These are phyloP conservation scores for Saccharomyces jurei DNA, from an alignment of 805 yeast species.

Conservation along the genomic window DNA sequence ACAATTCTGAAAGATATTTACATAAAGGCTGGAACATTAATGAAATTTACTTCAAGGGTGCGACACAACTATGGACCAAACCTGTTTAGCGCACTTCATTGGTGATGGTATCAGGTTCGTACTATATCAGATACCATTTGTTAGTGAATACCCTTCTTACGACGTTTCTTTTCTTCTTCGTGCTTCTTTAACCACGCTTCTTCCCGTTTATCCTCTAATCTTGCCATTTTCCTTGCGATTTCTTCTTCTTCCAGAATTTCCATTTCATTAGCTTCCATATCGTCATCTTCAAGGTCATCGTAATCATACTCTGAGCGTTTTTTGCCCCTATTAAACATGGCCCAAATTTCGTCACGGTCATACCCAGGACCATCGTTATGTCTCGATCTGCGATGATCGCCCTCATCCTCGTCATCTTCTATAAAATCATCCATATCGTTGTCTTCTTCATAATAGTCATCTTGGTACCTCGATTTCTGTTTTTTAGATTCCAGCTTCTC, in stretches of 20 bases:
- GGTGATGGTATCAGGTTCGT: background rate
- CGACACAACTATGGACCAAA: no score
- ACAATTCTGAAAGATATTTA: background rate
- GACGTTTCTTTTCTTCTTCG: slow-evolving; percentile 38
- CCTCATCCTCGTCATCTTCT: slow-evolving; percentile 41
- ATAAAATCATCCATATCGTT: slow-evolving; percentile 20
- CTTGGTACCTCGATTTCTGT: slow-evolving; percentile 6
- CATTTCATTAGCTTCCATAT: slow-evolving; percentile 93
- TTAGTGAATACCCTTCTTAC: slow-evolving; percentile 17
- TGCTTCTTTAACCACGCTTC: slow-evolving; percentile 47
- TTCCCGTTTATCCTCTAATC: slow-evolving; percentile 68
- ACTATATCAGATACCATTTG: background rate
- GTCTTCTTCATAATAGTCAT: slow-evolving; percentile 10
- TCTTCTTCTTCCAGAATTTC: slow-evolving; percentile 82
- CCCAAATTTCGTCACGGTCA: slow-evolving; percentile 85
- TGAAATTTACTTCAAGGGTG: background rate
- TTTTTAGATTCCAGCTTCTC: slow-evolving; percentile 36
- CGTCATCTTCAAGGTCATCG: slow-evolving; percentile 34
- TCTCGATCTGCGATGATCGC: slow-evolving; percentile 30
- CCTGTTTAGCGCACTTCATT: background rate
- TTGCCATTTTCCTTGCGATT: slow-evolving; percentile 58
- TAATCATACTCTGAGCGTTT: slow-evolving; percentile 40
- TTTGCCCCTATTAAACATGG: slow-evolving; percentile 63
- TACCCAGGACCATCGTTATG: slow-evolving; percentile 39
- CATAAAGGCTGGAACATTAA: background rate